Evolutionary conservation across 2,329 filamentous ascomycete species (phyloP).

Genomic region (Exophiala dermatitidis): DNA sequence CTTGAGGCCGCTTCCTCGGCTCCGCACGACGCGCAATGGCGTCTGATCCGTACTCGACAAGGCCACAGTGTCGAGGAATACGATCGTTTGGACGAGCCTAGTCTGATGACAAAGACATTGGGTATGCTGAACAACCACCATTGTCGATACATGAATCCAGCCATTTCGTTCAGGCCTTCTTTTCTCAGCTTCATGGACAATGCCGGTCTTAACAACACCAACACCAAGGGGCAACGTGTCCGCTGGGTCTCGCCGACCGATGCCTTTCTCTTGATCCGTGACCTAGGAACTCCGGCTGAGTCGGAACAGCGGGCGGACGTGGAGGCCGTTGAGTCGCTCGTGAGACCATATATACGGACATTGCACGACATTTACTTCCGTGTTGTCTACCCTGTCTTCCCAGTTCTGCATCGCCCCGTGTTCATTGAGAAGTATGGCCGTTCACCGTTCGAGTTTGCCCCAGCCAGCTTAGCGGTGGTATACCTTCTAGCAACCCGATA

Average conservation of each 20-base stretch:
- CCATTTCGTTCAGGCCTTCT: background rate
- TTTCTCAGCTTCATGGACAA: background rate
- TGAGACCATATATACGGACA: constrained; percentile 33
- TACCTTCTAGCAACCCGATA: constrained; percentile 77
- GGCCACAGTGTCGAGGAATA: background rate
- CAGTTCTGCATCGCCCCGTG: constrained; percentile 37
- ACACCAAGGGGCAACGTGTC: background rate
- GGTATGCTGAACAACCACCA: background rate
- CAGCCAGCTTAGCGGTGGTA: constrained; percentile 3
- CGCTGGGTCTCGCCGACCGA: background rate
- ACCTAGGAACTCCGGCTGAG: background rate
- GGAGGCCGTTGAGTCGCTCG: background rate
- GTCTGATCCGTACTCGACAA: background rate
- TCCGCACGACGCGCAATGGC: background rate
- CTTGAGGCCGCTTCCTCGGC: background rate
- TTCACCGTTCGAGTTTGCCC: constrained; percentile 6
- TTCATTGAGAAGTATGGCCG: constrained; percentile 36
- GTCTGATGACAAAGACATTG: background rate
- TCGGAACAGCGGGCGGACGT: background rate
- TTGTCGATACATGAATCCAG: background rate
- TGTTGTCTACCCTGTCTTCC: constrained; percentile 42
- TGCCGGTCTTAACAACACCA: no score
- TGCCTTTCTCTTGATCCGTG: background rate
- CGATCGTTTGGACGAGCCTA: background rate
- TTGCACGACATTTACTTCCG: constrained; percentile 41